Conservation (phyloP, 2,329 filamentous ascomycete genomes). For the Trichoderma sp. region DNA sequence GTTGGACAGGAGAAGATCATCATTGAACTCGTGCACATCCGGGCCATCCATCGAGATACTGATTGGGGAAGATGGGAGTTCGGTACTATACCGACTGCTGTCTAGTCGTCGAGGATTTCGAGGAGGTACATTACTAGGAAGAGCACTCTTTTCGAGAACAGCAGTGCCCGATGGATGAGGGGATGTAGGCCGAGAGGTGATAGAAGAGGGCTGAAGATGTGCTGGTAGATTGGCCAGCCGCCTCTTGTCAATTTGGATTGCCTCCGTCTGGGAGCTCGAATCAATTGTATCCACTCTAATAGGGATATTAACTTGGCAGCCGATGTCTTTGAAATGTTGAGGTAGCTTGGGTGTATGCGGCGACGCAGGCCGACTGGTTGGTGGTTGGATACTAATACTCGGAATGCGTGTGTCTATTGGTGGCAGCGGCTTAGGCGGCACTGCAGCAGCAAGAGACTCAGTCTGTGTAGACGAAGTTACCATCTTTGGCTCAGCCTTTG, state of each 20-base stretch:
- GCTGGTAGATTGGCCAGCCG: conserved; percentile 73
- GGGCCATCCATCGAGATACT: conserved; percentile 45
- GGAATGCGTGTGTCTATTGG: conserved; percentile 64
- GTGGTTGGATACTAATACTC: conserved; percentile 89
- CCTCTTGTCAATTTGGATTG: conserved; percentile 81
- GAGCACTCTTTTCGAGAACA: conserved; percentile 47
- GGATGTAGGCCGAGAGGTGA: conserved; percentile 64
- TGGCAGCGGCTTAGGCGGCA: conserved; percentile 42
- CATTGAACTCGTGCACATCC: conserved; percentile 66
- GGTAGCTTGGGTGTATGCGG: conserved; percentile 75
- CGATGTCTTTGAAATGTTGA: conserved; percentile 79
- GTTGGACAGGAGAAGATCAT: conserved; percentile 71
- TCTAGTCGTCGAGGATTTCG: conserved; percentile 63
- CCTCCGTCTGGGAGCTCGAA: conserved; percentile 77
- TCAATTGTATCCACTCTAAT: conserved; percentile 35
- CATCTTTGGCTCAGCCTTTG: conserved; percentile 43
- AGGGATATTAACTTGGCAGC: conserved; percentile 70
- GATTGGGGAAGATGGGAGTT: conserved; percentile 56
- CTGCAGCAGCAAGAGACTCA: conserved; percentile 35
- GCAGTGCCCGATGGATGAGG: conserved; percentile 47
- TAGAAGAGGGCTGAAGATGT: conserved; percentile 78
- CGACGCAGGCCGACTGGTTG: conserved; percentile 79
- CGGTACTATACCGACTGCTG: conserved; percentile 50
- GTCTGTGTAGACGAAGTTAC: conserved; percentile 67
- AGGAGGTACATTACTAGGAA: conserved; percentile 59